Base-by-base conservation (phyloP, 164 flowering plant species). In the Macadamia tetraphylla region DNA sequence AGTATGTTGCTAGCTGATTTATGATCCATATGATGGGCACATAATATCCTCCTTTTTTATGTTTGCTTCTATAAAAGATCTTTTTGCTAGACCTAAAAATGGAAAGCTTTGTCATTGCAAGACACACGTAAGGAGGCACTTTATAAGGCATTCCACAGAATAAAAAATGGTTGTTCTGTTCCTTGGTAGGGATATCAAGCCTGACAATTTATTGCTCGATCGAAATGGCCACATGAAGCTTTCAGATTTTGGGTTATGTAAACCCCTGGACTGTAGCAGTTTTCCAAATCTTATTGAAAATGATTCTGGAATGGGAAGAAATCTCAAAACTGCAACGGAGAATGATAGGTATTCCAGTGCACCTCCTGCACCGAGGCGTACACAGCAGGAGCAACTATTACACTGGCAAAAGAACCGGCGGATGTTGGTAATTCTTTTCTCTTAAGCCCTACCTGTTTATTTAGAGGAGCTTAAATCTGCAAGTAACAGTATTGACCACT, bases 221-320 rank as follows among this genome's bases (percentile, higher is more conserved):
- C 68, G 79, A 11, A 68, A 72, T 73, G 84, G 84, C 44, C 84
- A 81, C 66, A 78, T 81, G 81, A 81, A 76, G 77, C 79, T 81
- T 55, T 81, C 83, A 31, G 83, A 81, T 75, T 81, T 81, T 79
- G 84, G 84, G 14, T 63, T 81, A 59, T 81, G 84, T 63, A 81
- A 81, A 67, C 84, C 84, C 17, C 65, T 81, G 75, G 82, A 81
- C 63, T 70, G 74, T 65, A 78, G 77, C 71, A 70, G 65, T 69
- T 79, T 81, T 63, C 82, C 82, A 23, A 71, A 77, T 71, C 80
- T 84, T 59, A 75, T 57, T 63, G 84, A 77, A 64, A 68, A 73
- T 58, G 85, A 78, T 18, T 52, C 6, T 67, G 73, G 64, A 58
- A 70, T 65, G 32, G 81, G 74, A 66, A 74, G 60, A 46, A 78